A percentile compares a stretch with the other conserved stretches of the same genome.
Conservation (phyloP, 2,329 filamentous ascomycete species). For the Colletotrichum salicis region DNA sequence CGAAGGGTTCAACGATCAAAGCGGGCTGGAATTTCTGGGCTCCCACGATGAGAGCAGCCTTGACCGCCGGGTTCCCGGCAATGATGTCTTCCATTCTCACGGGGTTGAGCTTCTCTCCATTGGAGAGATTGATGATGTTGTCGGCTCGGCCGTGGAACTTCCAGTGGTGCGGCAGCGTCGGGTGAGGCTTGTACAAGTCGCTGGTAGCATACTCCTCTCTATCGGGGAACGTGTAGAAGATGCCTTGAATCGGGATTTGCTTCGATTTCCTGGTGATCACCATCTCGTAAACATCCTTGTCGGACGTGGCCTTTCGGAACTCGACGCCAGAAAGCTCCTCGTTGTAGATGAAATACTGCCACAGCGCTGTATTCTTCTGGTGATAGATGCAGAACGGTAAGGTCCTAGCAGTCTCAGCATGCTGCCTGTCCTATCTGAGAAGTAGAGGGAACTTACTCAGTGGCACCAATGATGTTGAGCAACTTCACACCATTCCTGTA, state of each 20-base stretch:
- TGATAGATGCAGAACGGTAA: conserved; percentile 48
- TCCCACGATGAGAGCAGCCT: conserved; percentile 58
- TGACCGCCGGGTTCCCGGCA: conserved; percentile 50
- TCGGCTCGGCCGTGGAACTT: conserved; percentile 49
- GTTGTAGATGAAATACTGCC: conserved; percentile 42
- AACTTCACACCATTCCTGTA: conserved; percentile 47
- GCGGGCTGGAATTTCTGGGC: conserved; percentile 57
- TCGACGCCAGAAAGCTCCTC: conserved; percentile 53
- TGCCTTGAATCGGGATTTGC: conserved; percentile 47
- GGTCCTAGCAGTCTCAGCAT: background rate
- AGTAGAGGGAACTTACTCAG: conserved; percentile 45
- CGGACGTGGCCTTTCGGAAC: conserved; percentile 46
- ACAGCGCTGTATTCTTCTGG: conserved; percentile 37
- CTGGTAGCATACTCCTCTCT: conserved; percentile 51
- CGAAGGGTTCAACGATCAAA: conserved; percentile 57
- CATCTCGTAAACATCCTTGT: conserved; percentile 48
- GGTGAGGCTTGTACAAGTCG: conserved; percentile 55
- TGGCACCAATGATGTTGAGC: conserved; percentile 52
- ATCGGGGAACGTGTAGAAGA: conserved; percentile 54
- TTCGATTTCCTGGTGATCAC: conserved; percentile 50
- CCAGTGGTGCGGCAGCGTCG: conserved; percentile 48
- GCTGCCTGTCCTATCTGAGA: too few species aligned
- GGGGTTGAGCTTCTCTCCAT: conserved; percentile 61
- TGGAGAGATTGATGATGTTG: conserved; percentile 59
- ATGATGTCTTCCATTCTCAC: conserved; percentile 55